Percentiles rank a stretch among this genome's conserved stretches.
Conservation (phyloP, 2,329 filamentous ascomycete genomes). For the Teratosphaeria nubilosa region DNA sequence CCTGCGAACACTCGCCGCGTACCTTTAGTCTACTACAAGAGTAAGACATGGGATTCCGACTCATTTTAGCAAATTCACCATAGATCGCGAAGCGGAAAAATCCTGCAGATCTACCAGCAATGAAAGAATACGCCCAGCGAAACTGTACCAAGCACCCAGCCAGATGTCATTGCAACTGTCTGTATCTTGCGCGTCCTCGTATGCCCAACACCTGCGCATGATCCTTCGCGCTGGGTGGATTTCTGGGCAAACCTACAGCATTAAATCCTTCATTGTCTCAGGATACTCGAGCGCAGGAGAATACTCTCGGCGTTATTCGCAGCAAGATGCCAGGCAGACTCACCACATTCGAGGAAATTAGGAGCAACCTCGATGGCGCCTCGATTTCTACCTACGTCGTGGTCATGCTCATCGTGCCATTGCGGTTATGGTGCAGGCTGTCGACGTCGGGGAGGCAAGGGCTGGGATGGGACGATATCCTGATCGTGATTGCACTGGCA, state of each 20-base stretch:
- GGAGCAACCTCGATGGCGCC: conserved; percentile 3
- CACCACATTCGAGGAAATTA: not conserved
- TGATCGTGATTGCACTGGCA: conserved; percentile 1
- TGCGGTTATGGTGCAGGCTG: conserved; percentile 7
- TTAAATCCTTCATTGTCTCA: too few species aligned
- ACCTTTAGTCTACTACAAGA: not conserved
- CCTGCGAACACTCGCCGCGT: not conserved
- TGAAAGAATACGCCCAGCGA: not conserved
- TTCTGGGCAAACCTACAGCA: too few species aligned
- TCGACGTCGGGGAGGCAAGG: conserved; percentile 2
- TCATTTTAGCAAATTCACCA: not conserved
- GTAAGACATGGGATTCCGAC: not conserved
- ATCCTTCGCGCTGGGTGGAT: too few species aligned
- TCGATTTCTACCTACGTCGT: conserved; percentile 7
- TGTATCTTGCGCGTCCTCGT: not conserved
- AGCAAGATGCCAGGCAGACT: not conserved
- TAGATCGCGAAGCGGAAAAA: not conserved
- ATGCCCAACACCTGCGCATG: too few species aligned
- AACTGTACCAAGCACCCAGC: not conserved
- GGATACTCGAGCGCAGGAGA: too few species aligned
- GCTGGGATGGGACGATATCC: conserved; percentile 6
- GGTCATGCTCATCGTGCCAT: conserved; percentile 6
- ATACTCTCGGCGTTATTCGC: not conserved
- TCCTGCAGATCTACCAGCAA: not conserved
- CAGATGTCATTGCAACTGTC: not conserved